Evolutionary conservation across 73 alveolate genomes (phyloP), one percentile per base, ranked within the genome.

Genomic region (Symbiodinium natans): DNA sequence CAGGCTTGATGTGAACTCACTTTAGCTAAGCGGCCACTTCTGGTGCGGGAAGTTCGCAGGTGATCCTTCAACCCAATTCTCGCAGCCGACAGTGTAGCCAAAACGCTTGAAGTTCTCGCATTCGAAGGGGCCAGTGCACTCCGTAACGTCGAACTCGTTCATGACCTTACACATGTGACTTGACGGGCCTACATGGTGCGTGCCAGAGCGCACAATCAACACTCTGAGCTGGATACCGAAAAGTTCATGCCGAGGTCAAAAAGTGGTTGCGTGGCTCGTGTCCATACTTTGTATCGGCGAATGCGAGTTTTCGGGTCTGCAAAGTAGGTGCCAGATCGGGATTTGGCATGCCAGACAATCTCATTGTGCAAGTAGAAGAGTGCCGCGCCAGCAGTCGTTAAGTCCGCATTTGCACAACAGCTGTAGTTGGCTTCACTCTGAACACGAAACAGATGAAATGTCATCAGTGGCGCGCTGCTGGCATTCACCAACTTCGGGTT

Each of bases 21-120:
- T 38, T 41, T 19, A 21, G 36, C 54, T 82, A 21, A n/a, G 97
- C n/a, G 27, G 88, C 97, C 97, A 90, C 88, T 90, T 68, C 89
- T 90, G 97, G 54, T 90, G 97, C 0, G 97, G 97, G 54, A 90
- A 90, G 83, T 90, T 90, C 48, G 89, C 88, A 1, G 97, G 41
- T 68, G 87, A 59, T 75, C 97, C 97, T 71, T 40, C 87, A 27
- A 90, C 52, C 97, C 97, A 90, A 21, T 90, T 90, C 97, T 90
- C 97, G 54, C 97, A 90, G 88, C 97, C 97, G 34, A 90, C 97
- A n/a, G 97, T 90, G 88, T 90, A 90, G 27, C 97, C 97, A 42
- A 90, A 90, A 48, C 97, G 97, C 83, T 68, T 40, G 77, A 90
- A 90, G 56, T 90, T 90, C 54, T 90, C 97, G 54, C 97, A 90